Conservation (phyloP, 352 stramenopile genomes). For the Phytophthora pini region DNA sequence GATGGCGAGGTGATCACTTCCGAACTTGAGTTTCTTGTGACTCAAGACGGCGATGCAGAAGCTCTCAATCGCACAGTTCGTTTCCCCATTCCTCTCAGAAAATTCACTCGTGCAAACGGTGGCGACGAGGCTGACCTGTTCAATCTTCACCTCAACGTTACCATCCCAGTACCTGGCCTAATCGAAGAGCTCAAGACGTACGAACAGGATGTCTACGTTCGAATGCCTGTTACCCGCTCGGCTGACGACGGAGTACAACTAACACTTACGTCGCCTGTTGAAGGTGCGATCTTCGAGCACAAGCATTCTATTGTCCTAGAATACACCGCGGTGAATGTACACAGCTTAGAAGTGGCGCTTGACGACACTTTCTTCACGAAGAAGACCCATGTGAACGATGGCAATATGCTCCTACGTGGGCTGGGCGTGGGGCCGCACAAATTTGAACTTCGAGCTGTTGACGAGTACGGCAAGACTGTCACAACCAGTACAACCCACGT, state of each 20-base stretch:
- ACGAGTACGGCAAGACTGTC: conserved; percentile 5
- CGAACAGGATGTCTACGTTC: conserved; percentile 30
- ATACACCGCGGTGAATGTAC: conserved; percentile 48
- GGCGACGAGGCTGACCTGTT: conserved; percentile 2
- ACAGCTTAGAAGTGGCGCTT: conserved; percentile 36
- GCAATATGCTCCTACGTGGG: conserved; percentile 52
- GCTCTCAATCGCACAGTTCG: conserved; percentile 44
- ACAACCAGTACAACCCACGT: conserved; percentile 22
- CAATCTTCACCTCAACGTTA: conserved; percentile 32
- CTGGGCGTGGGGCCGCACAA: conserved; percentile 41
- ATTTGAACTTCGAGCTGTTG: conserved; percentile 37
- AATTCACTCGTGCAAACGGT: conserved; percentile 13
- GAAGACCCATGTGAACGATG: conserved; percentile 44
- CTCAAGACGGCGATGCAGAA: conserved; percentile 3
- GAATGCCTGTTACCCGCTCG: conserved; percentile 10
- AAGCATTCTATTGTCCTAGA: conserved; percentile 42
- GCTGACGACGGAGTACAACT: conserved; percentile 20
- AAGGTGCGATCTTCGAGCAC: conserved; percentile 30
- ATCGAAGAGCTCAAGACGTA: conserved; percentile 39
- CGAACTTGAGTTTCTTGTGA: conserved; percentile 45
- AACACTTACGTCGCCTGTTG: conserved; percentile 30
- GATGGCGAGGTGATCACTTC: conserved; percentile 42
- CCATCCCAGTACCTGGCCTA: conserved; percentile 23
- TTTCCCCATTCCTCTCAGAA: conserved; percentile 46
- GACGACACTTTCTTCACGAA: conserved; percentile 34